Evolutionary conservation across 1,284 basidiomycete genomes (phyloP).

Genomic region (Ceraceosorus guamensis): DNA sequence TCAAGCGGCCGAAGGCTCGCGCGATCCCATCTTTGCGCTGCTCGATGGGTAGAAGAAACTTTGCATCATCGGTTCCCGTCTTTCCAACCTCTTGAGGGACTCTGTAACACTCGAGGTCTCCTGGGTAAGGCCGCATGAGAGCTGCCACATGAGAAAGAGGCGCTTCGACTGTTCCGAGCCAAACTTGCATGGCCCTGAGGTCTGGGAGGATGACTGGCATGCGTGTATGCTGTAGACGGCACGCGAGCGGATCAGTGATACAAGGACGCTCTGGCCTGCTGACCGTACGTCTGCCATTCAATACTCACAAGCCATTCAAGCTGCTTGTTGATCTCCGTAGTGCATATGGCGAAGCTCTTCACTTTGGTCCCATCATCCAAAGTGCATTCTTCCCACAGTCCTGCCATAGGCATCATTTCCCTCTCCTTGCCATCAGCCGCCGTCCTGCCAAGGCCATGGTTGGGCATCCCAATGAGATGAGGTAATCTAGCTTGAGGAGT

Average conservation of each 20-base stretch:
- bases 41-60: conserved; percentile 72
- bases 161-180: conserved; percentile 65
- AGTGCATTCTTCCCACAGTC: conserved; percentile 69
- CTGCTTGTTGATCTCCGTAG: conserved; percentile 56
- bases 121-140: conserved; percentile 62
- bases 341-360: conserved; percentile 83
- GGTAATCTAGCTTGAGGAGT: conserved; percentile 16
- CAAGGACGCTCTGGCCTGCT: background rate
- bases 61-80: conserved; percentile 71
- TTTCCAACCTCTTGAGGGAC: conserved; percentile 87
- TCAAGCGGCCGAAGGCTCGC: conserved; percentile 73
- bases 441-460: conserved; percentile 53
- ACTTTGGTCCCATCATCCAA: conserved; percentile 56
- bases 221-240: conserved; percentile 65
- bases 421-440: conserved; percentile 61
- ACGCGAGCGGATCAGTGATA: background rate
- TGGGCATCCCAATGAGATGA: conserved; percentile 79
- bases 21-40: conserved; percentile 78
- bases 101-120: conserved; percentile 68
- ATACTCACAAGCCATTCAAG: conserved; percentile 41
- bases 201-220: conserved; percentile 78
- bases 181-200: conserved; percentile 59
- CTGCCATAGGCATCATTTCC: conserved; percentile 74
- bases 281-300: no score
- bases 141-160: conserved; percentile 52